Evolutionary conservation across 345 rosid species (phyloP).

Genomic region (Linum trigynum): DNA sequence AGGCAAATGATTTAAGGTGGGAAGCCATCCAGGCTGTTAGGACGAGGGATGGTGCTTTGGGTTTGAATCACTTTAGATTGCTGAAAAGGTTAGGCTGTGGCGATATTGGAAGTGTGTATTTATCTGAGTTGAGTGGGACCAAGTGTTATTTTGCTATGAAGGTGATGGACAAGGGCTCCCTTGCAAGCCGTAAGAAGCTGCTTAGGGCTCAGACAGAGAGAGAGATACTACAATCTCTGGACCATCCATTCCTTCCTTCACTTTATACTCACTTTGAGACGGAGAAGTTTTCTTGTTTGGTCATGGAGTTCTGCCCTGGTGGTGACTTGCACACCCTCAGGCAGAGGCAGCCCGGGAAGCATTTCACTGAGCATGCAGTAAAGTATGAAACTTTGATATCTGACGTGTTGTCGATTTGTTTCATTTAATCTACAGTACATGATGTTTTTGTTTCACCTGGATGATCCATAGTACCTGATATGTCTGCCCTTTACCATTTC

Average conservation of each 20-base stretch:
- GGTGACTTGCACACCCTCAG: conserved; percentile 79
- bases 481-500: too few species aligned
- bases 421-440: too few species aligned
- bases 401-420: too few species aligned
- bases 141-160: conserved; percentile 73
- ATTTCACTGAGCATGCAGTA: conserved; percentile 71
- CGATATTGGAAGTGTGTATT: conserved; percentile 79
- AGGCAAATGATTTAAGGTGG: conserved; percentile 69
- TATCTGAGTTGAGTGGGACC: conserved; percentile 68
- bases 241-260: conserved; percentile 79
- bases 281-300: conserved; percentile 80
- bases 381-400: conserved; percentile 33
- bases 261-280: conserved; percentile 82
- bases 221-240: conserved; percentile 65
- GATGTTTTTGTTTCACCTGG: too few species aligned
- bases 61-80: conserved; percentile 69
- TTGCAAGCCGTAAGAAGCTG: conserved; percentile 71
- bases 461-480: too few species aligned
- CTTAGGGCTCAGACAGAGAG: conserved; percentile 77
- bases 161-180: conserved; percentile 65
- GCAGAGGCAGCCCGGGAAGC: conserved; percentile 76
- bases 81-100: conserved; percentile 74
- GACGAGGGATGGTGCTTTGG: conserved; percentile 49
- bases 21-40: conserved; percentile 77
- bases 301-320: conserved; percentile 94